Evolutionary conservation across 2,329 filamentous ascomycete species (phyloP), one percentile per base, ranked within the genome.

Genomic region (Venturia aucupariae): DNA sequence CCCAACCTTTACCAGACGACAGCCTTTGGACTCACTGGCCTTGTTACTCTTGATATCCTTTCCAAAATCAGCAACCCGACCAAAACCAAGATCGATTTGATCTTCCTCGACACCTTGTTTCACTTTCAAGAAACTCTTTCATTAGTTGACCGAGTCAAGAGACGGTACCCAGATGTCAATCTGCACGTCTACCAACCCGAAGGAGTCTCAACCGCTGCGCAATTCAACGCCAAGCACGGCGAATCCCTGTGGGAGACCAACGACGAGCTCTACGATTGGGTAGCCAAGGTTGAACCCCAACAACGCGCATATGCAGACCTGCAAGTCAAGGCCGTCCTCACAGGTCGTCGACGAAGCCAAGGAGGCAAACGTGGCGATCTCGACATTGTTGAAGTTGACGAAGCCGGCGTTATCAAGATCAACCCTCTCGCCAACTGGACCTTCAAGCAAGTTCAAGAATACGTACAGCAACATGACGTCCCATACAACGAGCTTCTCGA

Each of bases 271-370:
- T 99, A 99, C 78, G 94, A 99, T 82, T 97, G 90, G 83, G 82
- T 94, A 67, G 94, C 92, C 79, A 99, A 99, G 81, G 94, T 99
- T 60, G 94, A 99, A 81, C 94, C 94, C 19, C 90, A 92, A 64
- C 88, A 96, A 78, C 87, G 94, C 67, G 91, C 94, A 7, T 97
- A 97, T 77, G 81, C 87, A 22, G 89, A 96, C 68, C 84, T 97
- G 66, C 85, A 89, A 71, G 92, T 97, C 65, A 88, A 89, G 65
- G 94, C 94, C 63, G 90, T 97, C 62, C 82, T 99, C 68, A 99
- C 94, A 57, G 94, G 94, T 63, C 90, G 94, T 66, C 86, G 94
- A 67, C 86, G 90, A 69, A 95, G 90, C 68, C 94, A 99, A 78
- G 94, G 94, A 67, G 93, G 92, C 68, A 91, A 94, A 80, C 89